Conservation (phyloP, 2,329 filamentous ascomycete species). For the Aurifilum marmelostoma region DNA sequence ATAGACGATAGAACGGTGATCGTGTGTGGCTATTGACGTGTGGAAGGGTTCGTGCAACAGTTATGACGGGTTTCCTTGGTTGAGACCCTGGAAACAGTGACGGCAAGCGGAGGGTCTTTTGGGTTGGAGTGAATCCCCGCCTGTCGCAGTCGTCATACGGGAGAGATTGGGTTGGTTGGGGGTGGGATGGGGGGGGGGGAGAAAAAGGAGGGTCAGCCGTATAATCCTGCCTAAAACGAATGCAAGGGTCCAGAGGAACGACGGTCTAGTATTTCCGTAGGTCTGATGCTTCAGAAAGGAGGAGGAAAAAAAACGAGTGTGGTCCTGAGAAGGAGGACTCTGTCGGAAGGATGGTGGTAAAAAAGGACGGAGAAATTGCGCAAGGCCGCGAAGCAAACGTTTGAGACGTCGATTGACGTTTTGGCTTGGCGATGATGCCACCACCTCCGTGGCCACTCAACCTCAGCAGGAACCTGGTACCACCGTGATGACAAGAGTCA, state of each 20-base stretch:
- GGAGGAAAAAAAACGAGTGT: not conserved
- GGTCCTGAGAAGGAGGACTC: not conserved
- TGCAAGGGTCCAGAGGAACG: slow-evolving; percentile 1
- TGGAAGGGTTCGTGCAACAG: not conserved
- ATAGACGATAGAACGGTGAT: not conserved
- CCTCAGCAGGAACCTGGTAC: not conserved
- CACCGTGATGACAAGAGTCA: slow-evolving; percentile 3
- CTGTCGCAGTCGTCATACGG: slow-evolving; percentile 26
- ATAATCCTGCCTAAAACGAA: slow-evolving; percentile 10
- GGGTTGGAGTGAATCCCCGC: slow-evolving; percentile 17
- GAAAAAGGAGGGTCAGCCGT: not conserved
- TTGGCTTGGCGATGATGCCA: slow-evolving; percentile 2
- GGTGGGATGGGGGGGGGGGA: too few relatives aligned
- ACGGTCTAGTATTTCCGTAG: not conserved
- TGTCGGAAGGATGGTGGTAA: not conserved
- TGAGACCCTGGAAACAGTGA: slow-evolving; percentile 16
- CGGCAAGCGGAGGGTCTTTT: slow-evolving; percentile 16
- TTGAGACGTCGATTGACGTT: not conserved
- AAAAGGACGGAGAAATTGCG: slow-evolving; percentile 3
- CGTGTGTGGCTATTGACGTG: slow-evolving; percentile 12
- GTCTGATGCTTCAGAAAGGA: not conserved
- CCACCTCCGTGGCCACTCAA: slow-evolving; percentile 4
- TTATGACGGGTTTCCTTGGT: slow-evolving; percentile 19
- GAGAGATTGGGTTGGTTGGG: slow-evolving; percentile 11
- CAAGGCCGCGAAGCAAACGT: not conserved